Evolutionary conservation across 257 asterid genomes (phyloP).

Genomic region (Przewalskia tangutica): DNA sequence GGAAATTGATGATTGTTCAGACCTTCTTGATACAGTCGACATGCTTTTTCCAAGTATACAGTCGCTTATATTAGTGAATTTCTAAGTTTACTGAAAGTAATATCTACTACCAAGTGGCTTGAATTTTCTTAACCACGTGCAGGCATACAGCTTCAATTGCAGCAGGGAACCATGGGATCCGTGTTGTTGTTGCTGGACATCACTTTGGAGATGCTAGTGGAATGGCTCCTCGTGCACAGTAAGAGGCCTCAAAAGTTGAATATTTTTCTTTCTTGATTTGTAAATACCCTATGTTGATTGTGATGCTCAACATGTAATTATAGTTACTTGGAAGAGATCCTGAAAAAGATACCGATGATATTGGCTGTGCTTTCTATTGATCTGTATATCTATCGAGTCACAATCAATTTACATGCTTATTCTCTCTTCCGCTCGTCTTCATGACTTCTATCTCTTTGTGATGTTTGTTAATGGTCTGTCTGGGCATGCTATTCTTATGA

Average conservation of each 20-base stretch:
- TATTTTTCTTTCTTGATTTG: not conserved
- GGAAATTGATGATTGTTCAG: not conserved
- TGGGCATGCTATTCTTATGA: not conserved
- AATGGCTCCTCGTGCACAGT: constrained; percentile 99
- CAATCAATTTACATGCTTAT: not conserved
- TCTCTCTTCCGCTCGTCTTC: not conserved
- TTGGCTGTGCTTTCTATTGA: not conserved
- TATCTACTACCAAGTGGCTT: not conserved
- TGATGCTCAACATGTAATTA: not conserved
- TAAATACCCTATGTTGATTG: not conserved
- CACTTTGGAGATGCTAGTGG: constrained; percentile 97
- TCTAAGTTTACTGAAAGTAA: not conserved
- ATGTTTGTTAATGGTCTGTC: not conserved
- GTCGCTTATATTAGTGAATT: not conserved
- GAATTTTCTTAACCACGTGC: constrained; percentile 8
- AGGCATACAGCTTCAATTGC: constrained; percentile 96
- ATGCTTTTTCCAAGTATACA: not conserved
- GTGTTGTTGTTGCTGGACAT: constrained; percentile 87
- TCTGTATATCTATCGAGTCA: not conserved
- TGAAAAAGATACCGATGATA: not conserved
- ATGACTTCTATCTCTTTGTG: not conserved
- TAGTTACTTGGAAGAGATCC: not conserved
- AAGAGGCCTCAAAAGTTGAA: constrained; percentile 22
- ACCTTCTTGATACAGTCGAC: not conserved
- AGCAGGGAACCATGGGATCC: constrained; percentile 92